phyloP scores from a whole-genome alignment of 805 yeast genomes.

The Myxozyma melibiosi region DNA sequence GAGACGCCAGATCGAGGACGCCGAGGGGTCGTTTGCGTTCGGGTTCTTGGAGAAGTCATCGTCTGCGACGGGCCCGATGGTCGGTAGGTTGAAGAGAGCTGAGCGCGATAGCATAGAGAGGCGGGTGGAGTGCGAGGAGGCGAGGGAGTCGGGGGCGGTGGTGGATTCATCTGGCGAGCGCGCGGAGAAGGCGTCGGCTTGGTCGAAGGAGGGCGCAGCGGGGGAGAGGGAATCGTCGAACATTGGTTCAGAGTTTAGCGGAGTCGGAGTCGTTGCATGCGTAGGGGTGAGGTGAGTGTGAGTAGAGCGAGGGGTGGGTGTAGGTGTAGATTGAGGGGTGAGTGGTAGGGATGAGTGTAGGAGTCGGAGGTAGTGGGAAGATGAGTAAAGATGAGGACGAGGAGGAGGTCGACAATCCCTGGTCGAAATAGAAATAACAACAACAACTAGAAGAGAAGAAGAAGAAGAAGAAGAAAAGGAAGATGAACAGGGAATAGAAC shows the following conservation, averaged over 20 bases:
- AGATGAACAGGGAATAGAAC: not conserved
- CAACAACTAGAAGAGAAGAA: too few species aligned
- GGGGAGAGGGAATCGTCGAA: constrained; percentile 12
- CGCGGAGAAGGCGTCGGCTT: constrained; percentile 10
- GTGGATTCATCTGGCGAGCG: constrained; percentile 18
- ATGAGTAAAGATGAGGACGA: too few species aligned
- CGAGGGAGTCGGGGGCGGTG: constrained; percentile 23
- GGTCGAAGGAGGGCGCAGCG: constrained; percentile 9
- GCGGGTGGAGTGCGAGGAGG: constrained; percentile 26
- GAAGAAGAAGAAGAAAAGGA: not conserved
- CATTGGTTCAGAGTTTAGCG: too few species aligned
- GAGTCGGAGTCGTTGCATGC: too few species aligned
- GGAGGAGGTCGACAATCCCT: too few species aligned
- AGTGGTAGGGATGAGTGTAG: too few species aligned
- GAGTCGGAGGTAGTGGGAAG: too few species aligned
- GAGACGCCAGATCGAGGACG: constrained; percentile 62
- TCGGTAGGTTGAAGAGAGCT: constrained; percentile 4
- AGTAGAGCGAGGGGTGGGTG: too few species aligned
- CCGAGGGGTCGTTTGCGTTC: constrained; percentile 29
- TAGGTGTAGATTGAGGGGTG: too few species aligned
- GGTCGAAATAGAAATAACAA: too few species aligned
- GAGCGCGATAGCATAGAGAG: constrained; percentile 24
- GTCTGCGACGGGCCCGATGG: not conserved
- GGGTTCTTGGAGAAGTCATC: constrained; percentile 3
- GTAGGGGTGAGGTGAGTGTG: too few species aligned